phyloP scores from a whole-genome alignment of 352 stramenopile species.

The Nothophytophthora sp. region DNA sequence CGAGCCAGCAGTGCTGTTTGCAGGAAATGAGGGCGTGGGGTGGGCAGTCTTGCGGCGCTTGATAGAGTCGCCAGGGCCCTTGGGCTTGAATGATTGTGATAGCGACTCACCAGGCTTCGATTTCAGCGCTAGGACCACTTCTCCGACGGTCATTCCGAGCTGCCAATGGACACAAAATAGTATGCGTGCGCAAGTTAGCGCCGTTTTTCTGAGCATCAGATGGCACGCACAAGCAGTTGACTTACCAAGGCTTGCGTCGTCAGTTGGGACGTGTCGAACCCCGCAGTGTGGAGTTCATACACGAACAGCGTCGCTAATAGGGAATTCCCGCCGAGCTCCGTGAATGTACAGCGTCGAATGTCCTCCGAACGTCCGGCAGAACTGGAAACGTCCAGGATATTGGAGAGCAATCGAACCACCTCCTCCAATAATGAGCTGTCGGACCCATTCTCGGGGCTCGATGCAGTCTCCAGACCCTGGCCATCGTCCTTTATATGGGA shows the following conservation, averaged over 20 bases:
- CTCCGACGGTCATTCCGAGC: conserved; percentile 24
- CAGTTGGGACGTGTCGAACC: conserved; percentile 2
- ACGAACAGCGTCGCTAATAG: conserved; percentile 47
- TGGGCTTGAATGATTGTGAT: no score
- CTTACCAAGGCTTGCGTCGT: conserved; percentile 30
- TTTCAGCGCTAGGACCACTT: conserved; percentile 5
- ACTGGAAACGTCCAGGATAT: conserved; percentile 8
- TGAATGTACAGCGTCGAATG: conserved; percentile 23
- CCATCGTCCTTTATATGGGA: not conserved
- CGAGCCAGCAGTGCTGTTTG: not conserved
- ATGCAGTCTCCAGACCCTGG: not conserved
- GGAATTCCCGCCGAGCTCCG: conserved; percentile 56
- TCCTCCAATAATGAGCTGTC: conserved; percentile 2
- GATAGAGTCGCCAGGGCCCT: not conserved
- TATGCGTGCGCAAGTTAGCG: no score
- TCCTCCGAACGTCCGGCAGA: not conserved
- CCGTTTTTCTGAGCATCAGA: not conserved
- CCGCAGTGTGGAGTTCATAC: conserved; percentile 39
- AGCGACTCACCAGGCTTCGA: no score
- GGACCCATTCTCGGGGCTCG: not conserved
- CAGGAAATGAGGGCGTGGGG: not conserved
- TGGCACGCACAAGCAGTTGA: no score
- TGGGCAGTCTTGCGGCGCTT: conserved; percentile 24
- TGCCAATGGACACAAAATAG: conserved; percentile 2
- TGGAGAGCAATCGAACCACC: conserved; percentile 7